A percentile compares a stretch with the other conserved stretches of the same genome.
These are phyloP conservation scores for Pseudotsuga menziesii DNA, from an alignment of 75 land plant species.

Conservation along the genomic window DNA sequence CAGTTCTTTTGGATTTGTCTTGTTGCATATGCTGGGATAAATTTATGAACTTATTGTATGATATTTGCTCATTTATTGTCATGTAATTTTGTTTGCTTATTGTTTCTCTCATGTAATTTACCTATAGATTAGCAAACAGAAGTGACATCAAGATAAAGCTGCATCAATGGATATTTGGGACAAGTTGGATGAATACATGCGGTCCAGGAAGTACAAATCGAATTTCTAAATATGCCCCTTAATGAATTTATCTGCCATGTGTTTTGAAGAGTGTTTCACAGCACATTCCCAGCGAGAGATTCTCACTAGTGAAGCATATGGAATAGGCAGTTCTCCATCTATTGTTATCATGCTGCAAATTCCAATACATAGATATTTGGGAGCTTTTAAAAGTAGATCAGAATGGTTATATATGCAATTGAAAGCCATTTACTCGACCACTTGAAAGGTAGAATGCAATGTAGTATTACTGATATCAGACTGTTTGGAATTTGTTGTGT, in stretches of 20 bases:
- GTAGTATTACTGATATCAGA: too few species aligned
- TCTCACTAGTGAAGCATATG: not conserved
- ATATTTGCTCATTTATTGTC: not conserved
- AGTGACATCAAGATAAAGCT: slow-evolving; percentile 76
- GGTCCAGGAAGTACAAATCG: slow-evolving; percentile 24
- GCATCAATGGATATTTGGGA: slow-evolving; percentile 97
- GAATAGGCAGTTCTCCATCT: not conserved
- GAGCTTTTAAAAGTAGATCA: not conserved
- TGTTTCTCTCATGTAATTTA: not conserved
- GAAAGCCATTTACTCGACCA: not conserved
- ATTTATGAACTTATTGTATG: not conserved
- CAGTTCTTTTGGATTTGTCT: not conserved
- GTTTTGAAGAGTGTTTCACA: not conserved
- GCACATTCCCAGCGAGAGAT: not conserved
- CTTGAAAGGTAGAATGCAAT: not conserved
- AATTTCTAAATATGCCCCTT: not conserved
- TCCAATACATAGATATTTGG: not conserved
- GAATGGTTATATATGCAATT: not conserved
- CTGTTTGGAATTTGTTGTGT: too few species aligned
- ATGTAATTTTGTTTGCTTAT: not conserved
- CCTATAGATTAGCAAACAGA: too few species aligned
- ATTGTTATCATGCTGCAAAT: not conserved
- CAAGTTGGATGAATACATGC: slow-evolving; percentile 63
- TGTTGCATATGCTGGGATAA: not conserved
- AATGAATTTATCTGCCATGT: not conserved